Conservation (phyloP, 139 green algal species). For the Picocystis salinarum region DNA sequence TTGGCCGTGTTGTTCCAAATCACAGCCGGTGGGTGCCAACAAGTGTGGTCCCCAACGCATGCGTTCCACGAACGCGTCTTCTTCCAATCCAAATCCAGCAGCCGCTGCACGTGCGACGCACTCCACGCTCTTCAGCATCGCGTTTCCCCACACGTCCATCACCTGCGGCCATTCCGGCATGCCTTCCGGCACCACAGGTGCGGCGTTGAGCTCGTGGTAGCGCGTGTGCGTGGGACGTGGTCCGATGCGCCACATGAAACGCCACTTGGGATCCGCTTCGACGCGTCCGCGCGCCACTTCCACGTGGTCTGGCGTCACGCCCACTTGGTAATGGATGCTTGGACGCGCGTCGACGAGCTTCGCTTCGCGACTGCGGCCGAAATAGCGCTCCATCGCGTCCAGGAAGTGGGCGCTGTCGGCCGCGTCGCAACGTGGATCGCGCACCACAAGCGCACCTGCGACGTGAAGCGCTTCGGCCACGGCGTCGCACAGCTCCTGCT, state of each 20-base stretch:
- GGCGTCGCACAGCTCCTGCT: too few species aligned
- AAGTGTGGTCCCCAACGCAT: slow-evolving; percentile 71
- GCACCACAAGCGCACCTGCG: too few species aligned
- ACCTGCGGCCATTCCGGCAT: slow-evolving; percentile 56
- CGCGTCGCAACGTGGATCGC: slow-evolving; percentile 41
- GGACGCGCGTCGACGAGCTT: slow-evolving; percentile 47
- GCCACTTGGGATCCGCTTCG: slow-evolving; percentile 62
- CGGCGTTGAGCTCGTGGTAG: slow-evolving; percentile 69
- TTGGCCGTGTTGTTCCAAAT: slow-evolving; percentile 32
- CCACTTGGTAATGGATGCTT: slow-evolving; percentile 61
- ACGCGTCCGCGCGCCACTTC: slow-evolving; percentile 37
- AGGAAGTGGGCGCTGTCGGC: slow-evolving; percentile 53
- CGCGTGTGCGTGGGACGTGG: slow-evolving; percentile 26
- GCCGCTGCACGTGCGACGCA: slow-evolving; percentile 34
- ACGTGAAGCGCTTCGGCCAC: too few species aligned
- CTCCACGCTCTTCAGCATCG: slow-evolving; percentile 28
- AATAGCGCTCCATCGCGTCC: slow-evolving; percentile 72
- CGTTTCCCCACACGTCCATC: slow-evolving; percentile 65
- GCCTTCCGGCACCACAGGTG: slow-evolving; percentile 25
- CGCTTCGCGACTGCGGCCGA: slow-evolving; percentile 23
- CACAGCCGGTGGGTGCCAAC: slow-evolving; percentile 68
- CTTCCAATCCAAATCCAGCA: slow-evolving; percentile 43
- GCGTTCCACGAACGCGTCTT: slow-evolving; percentile 32
- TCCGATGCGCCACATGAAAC: slow-evolving; percentile 69
- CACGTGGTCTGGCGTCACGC: slow-evolving; percentile 55